These are phyloP conservation scores for Cutaneotrichosporon cutaneum DNA, from an alignment of 1,284 basidiomycete species.

Conservation along the genomic window DNA sequence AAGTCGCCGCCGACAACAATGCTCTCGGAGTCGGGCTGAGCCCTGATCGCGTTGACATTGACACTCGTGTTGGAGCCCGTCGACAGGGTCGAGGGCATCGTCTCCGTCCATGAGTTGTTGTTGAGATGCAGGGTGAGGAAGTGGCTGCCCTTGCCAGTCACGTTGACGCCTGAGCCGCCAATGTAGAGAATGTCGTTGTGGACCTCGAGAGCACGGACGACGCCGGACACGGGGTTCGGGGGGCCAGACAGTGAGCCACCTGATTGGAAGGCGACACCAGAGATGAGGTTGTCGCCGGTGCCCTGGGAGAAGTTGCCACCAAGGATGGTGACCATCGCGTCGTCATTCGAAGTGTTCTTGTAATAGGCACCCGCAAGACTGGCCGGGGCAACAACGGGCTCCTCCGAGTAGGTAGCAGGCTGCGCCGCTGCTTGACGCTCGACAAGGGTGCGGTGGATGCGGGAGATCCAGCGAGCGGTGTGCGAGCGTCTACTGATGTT, in stretches of 20 bases:
- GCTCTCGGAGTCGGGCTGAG: slow-evolving; percentile 63
- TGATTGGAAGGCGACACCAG: slow-evolving; percentile 74
- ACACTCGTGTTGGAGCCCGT: slow-evolving; percentile 58
- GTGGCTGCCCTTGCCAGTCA: slow-evolving; percentile 56
- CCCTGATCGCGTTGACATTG: slow-evolving; percentile 71
- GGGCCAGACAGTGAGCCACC: slow-evolving; percentile 59
- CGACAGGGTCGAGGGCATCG: slow-evolving; percentile 41
- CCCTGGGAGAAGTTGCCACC: slow-evolving; percentile 81
- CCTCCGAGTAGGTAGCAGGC: slow-evolving; percentile 50
- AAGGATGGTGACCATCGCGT: slow-evolving; percentile 64
- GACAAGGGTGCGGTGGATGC: slow-evolving; percentile 34
- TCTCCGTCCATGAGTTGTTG: slow-evolving; percentile 61
- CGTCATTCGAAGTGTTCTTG: slow-evolving; percentile 70
- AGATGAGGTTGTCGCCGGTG: slow-evolving; percentile 32
- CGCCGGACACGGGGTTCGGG: slow-evolving; percentile 61
- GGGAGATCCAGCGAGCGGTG: slow-evolving; percentile 27
- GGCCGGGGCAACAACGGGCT: slow-evolving; percentile 67
- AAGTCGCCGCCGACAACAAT: slow-evolving; percentile 86
- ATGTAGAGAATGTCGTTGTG: slow-evolving; percentile 65
- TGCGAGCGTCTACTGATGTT: slow-evolving; percentile 11
- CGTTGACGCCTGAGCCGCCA: slow-evolving; percentile 62
- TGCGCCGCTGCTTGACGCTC: slow-evolving; percentile 51
- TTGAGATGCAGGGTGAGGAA: slow-evolving; percentile 73
- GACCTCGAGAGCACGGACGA: slow-evolving; percentile 71
- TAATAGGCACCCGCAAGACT: slow-evolving; percentile 86